Conservation (phyloP, 169 alveolate species). For the Cryptosporidium ryanae region DNA sequence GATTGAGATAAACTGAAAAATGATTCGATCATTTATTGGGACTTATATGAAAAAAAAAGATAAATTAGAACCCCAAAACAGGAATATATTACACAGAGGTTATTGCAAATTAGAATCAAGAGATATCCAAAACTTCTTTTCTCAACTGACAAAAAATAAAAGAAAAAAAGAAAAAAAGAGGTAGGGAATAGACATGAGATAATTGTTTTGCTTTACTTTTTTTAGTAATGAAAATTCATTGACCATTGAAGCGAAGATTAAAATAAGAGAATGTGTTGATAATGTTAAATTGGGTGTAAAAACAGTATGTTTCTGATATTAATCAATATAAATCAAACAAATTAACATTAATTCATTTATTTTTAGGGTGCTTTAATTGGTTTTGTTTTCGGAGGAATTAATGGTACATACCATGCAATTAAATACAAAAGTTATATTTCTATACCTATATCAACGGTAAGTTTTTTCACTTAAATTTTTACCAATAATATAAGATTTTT, state of each 20-base stretch:
- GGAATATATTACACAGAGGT: too few species aligned
- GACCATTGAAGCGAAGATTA: conserved; percentile 72
- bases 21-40: too few species aligned
- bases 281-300: conserved; percentile 90
- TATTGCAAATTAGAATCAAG: too few species aligned
- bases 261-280: conserved; percentile 86
- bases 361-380: conserved; percentile 90
- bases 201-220: neutral
- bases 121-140: too few species aligned
- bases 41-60: too few species aligned
- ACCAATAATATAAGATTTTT: neutral
- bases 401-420: conserved; percentile 87
- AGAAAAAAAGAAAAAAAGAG: neutral
- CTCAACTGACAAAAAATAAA: too few species aligned
- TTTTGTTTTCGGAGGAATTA: conserved; percentile 90
- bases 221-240: conserved; percentile 22
- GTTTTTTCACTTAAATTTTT: conserved; percentile 7
- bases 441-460: conserved; percentile 86
- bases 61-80: too few species aligned
- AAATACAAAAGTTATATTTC: conserved; percentile 84
- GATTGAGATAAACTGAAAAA: too few species aligned
- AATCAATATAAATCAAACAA: neutral
- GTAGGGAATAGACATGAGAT: neutral
- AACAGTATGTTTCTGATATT: conserved; percentile 79
- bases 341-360: neutral